Conservation (phyloP, 306 rosid genomes). For the Begonia peltatifolia region DNA sequence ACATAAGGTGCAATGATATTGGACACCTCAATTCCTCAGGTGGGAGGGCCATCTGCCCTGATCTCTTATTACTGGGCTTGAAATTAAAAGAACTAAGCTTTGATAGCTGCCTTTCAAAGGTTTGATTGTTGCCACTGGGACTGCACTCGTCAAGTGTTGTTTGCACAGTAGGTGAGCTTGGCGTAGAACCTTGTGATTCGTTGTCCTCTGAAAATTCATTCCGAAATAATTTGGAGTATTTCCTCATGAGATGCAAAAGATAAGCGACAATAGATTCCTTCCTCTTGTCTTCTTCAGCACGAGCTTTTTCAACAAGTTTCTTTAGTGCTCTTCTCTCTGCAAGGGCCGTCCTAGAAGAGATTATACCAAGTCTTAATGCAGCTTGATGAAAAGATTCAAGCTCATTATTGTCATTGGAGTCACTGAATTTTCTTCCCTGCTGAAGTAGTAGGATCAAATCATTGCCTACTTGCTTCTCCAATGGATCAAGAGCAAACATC, state of each 20-base stretch:
- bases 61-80: constrained; percentile 41
- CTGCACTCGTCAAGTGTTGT: constrained; percentile 46
- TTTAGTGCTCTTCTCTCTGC: constrained; percentile 89
- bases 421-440: constrained; percentile 67
- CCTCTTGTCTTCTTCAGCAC: constrained; percentile 85
- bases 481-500: constrained; percentile 56
- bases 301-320: constrained; percentile 83
- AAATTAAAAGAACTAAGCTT: constrained; percentile 54
- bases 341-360: constrained; percentile 89
- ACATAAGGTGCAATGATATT: constrained; percentile 87
- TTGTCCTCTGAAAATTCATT: constrained; percentile 80
- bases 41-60: constrained; percentile 52
- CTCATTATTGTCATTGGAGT: constrained; percentile 57
- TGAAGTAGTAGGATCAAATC: constrained; percentile 74
- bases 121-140: constrained; percentile 44
- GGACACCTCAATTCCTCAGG: constrained; percentile 98
- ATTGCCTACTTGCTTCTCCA: constrained; percentile 89
- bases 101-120: constrained; percentile 74
- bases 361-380: constrained; percentile 74
- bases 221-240: constrained; percentile 90
- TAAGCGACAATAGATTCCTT: constrained; percentile 92
- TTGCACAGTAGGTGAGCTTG: constrained; percentile 88
- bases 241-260: constrained; percentile 90
- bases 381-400: constrained; percentile 96
- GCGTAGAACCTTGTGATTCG: constrained; percentile 93